Evolutionary conservation across 495 filamentous ascomycete genomes (phyloP), one percentile per base, ranked within the genome.

Genomic region (Diplogelasinospora grovesii): DNA sequence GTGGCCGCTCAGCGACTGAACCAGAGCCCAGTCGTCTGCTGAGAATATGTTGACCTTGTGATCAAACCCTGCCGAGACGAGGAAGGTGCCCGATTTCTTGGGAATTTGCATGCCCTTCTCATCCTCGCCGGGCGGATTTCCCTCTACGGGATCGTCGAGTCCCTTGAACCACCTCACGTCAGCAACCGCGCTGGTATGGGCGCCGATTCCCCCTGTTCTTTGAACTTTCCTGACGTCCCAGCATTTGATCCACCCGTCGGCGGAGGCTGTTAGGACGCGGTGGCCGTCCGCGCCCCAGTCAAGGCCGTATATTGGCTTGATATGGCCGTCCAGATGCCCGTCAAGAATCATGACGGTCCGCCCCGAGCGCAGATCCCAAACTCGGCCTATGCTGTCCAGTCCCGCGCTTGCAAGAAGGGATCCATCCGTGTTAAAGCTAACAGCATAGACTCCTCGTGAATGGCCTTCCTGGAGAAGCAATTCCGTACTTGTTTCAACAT

Each of bases 291-390:
- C 73, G 34, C 84, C 81, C 92, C 92, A 99, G 56, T 95, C 89
- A 11, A 96, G 64, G 1, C 79, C 89, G 46, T 89, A 88, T 32
- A 99, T 93, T 14, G 93, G 89, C 25, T 88, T 82, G 55, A 96
- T 89, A 50, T 96, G 89, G 3, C 85, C 86, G 52, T 97, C 87
- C 19, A 95, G 45, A 48, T 75, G 70, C 3, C 73, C 74, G 50
- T 97, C 88, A 4, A 98, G 72, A 39, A 96, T 85, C 89, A 95
- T 97, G 46, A 96, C 85, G 0, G 89, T 95, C 24, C 92, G 75
- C 10, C 92, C 92, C 0, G 89, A 92, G 15, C 92, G 75, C n/a
- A 97, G 53, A 63, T 99, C 92, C 93, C 93, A 99, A 41, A 99
- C 83, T 3, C 93, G 77, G 1, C 92, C 92, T 31, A 94, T 89